Percentiles rank a stretch among this genome's conserved stretches.
These are phyloP conservation scores for Diplodia intermedia DNA, from an alignment of 2,329 filamentous ascomycete species.

Conservation along the genomic window DNA sequence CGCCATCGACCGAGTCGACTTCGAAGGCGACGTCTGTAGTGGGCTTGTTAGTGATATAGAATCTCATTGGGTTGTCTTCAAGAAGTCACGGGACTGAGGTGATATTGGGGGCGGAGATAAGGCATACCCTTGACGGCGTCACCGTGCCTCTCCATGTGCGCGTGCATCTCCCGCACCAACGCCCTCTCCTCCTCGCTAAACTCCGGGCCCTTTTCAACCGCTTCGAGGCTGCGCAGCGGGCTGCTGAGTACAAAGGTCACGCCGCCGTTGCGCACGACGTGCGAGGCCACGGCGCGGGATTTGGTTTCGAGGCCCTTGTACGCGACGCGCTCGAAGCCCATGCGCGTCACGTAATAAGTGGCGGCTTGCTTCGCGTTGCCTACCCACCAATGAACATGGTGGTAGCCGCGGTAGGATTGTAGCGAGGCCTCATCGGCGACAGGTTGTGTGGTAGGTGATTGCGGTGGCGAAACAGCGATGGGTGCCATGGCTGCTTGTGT, in stretches of 20 bases:
- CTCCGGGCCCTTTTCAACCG: conserved; percentile 35
- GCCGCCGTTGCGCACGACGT: conserved; percentile 78
- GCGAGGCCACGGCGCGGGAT: conserved; percentile 78
- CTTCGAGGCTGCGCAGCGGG: conserved; percentile 65
- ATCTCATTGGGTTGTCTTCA: neutral
- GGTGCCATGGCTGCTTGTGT: conserved; percentile 23
- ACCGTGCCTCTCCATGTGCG: conserved; percentile 84
- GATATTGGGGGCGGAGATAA: neutral
- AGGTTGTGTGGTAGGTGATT: conserved; percentile 10
- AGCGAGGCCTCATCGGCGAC: conserved; percentile 18
- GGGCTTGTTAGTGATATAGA: neutral
- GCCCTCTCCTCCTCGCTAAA: conserved; percentile 63
- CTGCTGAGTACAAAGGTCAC: conserved; percentile 86
- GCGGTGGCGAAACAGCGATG: conserved; percentile 20
- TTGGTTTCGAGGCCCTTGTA: conserved; percentile 91
- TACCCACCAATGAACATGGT: conserved; percentile 95
- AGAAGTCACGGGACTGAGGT: neutral
- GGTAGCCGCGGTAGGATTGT: conserved; percentile 75
- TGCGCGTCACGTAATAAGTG: conserved; percentile 83
- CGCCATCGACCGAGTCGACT: conserved; percentile 84
- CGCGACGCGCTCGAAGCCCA: conserved; percentile 83
- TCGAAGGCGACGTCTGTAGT: conserved; percentile 82
- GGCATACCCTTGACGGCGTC: conserved; percentile 77
- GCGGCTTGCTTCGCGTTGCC: conserved; percentile 97
- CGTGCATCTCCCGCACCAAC: conserved; percentile 76